phyloP scores from a whole-genome alignment of 345 rosid species.

The Citrus mangshanensis region DNA sequence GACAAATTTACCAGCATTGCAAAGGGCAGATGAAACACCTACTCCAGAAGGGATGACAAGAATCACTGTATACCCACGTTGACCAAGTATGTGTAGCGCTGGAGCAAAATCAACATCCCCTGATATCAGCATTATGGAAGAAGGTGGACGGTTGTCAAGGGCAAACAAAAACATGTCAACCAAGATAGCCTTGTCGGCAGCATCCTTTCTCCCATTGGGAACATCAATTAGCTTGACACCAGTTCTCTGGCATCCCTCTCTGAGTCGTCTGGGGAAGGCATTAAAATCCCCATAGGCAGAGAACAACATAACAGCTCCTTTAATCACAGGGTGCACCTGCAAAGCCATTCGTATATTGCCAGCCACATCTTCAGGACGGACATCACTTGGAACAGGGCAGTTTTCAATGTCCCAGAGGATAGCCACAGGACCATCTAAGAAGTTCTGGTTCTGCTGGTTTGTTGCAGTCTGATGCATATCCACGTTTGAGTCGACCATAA shows the following conservation, averaged over 20 bases:
- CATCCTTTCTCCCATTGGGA: conserved; percentile 96
- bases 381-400: conserved; percentile 88
- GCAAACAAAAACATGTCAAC: conserved; percentile 96
- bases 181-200: conserved; percentile 94
- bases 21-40: conserved; percentile 78
- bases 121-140: conserved; percentile 83
- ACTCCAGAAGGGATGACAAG: conserved; percentile 86
- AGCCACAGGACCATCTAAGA: conserved; percentile 65
- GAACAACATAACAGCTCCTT: conserved; percentile 68
- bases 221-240: conserved; percentile 95
- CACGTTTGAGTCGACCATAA: conserved; percentile 31
- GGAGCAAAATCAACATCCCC: conserved; percentile 98
- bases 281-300: conserved; percentile 98
- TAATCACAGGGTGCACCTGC: conserved; percentile 76
- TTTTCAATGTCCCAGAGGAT: conserved; percentile 98
- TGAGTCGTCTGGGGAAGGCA: conserved; percentile 80
- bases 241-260: conserved; percentile 98
- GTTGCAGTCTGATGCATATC: conserved; percentile 26
- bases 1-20: conserved; percentile 86
- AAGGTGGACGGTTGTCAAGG: conserved; percentile 83
- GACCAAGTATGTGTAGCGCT: conserved; percentile 92
- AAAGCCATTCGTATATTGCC: conserved; percentile 92
- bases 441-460: conserved; percentile 32
- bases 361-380: conserved; percentile 89
- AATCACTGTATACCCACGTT: conserved; percentile 82